phyloP scores from a whole-genome alignment of 192 early-diverging fungal genomes.

The Jimgerdemannia flammicorona region DNA sequence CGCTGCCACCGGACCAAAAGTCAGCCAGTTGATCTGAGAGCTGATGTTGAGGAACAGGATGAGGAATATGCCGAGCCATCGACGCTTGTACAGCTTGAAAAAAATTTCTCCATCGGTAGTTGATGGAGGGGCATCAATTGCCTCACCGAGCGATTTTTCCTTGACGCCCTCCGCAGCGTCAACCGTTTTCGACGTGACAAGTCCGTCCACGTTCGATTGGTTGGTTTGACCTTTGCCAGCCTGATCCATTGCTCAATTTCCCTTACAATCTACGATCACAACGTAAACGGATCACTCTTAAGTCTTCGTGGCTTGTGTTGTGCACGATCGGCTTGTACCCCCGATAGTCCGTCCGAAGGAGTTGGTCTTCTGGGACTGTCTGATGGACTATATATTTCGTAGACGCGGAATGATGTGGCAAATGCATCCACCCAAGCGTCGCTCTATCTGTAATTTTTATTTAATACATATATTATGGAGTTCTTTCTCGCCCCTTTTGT shows the following conservation, averaged over 20 bases:
- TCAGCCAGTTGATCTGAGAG: slow-evolving; percentile 40
- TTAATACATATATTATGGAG: no score
- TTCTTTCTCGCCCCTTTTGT: no score
- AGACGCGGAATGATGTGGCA: no score
- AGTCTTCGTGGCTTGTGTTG: neutral
- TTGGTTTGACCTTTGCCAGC: neutral
- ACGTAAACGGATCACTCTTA: neutral
- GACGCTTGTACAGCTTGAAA: neutral
- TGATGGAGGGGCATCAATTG: neutral
- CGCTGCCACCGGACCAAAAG: slow-evolving; percentile 38
- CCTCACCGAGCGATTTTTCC: neutral
- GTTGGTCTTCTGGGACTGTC: no score
- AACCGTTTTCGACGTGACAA: neutral
- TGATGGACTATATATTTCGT: no score
- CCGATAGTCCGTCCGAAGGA: neutral
- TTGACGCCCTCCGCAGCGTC: neutral
- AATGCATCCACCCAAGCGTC: no score
- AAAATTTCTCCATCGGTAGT: neutral
- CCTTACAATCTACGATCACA: no score
- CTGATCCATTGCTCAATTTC: no score
- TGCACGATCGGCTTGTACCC: neutral
- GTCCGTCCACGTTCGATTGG: neutral
- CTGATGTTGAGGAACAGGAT: slow-evolving; percentile 37
- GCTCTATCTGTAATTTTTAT: no score
- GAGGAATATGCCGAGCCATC: slow-evolving; percentile 40